phyloP scores from a whole-genome alignment of 2,329 filamentous ascomycete species.

The Venturia oleaginea region DNA sequence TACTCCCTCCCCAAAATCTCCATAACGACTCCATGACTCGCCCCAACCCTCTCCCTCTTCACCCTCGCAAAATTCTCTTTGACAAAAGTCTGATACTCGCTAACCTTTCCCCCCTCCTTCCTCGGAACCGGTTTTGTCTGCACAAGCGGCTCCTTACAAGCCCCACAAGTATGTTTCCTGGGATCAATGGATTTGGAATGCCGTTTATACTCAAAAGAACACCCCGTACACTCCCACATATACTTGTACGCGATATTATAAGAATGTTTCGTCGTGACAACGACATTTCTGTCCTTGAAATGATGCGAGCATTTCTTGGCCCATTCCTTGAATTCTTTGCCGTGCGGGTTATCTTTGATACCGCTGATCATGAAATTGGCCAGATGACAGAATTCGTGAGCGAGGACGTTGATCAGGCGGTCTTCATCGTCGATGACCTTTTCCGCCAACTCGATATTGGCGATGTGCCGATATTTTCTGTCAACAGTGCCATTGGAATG shows the following conservation, averaged over 20 bases:
- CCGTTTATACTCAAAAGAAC: slow-evolving; percentile 64
- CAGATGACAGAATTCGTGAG: slow-evolving; percentile 93
- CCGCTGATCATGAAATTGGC: slow-evolving; percentile 82
- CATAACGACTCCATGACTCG: slow-evolving; percentile 61
- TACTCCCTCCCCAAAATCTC: slow-evolving; percentile 56
- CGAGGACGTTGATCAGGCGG: slow-evolving; percentile 79
- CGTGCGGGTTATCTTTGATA: slow-evolving; percentile 69
- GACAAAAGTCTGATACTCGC: slow-evolving; percentile 50
- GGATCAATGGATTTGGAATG: slow-evolving; percentile 82
- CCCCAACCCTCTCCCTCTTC: slow-evolving; percentile 46
- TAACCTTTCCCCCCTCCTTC: slow-evolving; percentile 19
- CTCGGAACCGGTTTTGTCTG: slow-evolving; percentile 75
- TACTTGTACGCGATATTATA: slow-evolving; percentile 93
- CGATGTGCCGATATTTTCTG: slow-evolving; percentile 46
- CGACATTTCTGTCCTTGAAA: slow-evolving; percentile 54
- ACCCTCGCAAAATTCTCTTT: slow-evolving; percentile 59
- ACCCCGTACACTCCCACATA: slow-evolving; percentile 67
- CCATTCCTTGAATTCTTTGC: slow-evolving; percentile 72
- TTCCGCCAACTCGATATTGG: slow-evolving; percentile 77
- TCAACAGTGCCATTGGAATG: slow-evolving; percentile 17
- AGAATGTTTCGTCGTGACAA: slow-evolving; percentile 80
- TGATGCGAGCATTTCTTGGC: slow-evolving; percentile 47
- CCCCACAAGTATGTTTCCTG: slow-evolving; percentile 60
- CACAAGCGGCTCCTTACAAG: slow-evolving; percentile 57
- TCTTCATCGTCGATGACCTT: slow-evolving; percentile 75